These are phyloP conservation scores for Aspergillus asperescens DNA, from an alignment of 495 filamentous ascomycete species.

Conservation along the genomic window DNA sequence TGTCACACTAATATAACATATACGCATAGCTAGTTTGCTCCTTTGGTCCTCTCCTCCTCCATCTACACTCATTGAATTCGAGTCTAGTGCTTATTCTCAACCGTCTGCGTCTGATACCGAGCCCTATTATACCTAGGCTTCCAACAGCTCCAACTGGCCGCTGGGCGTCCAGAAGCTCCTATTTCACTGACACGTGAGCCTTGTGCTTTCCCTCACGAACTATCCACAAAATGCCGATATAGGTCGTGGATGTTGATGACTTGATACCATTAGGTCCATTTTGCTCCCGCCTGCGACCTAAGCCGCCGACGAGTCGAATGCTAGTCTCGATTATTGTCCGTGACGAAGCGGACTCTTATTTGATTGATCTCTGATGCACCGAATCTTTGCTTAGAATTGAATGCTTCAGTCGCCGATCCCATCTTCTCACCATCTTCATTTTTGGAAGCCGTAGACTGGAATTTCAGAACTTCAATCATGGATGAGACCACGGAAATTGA, in stretches of 20 bases:
- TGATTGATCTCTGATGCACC: neutral
- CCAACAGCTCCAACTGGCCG: neutral
- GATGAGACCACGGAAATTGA: neutral
- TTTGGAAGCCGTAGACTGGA: neutral
- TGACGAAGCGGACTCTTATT: neutral
- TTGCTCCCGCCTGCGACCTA: neutral
- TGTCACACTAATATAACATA: neutral
- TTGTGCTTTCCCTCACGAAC: neutral
- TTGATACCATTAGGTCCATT: slow-evolving; percentile 1
- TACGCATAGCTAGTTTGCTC: neutral
- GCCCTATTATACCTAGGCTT: neutral
- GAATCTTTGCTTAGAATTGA: neutral
- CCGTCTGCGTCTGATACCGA: neutral
- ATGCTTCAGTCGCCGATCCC: neutral
- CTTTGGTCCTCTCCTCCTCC: neutral
- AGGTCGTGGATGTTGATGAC: slow-evolving; percentile 3
- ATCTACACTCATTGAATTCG: neutral
- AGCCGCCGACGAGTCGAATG: neutral
- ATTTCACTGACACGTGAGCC: slow-evolving; percentile 1
- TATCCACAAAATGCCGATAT: neutral
- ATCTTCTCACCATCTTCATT: neutral
- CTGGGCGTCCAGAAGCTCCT: neutral
- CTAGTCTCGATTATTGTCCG: too few relatives aligned
- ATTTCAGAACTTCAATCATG: neutral
- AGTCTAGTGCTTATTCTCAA: neutral